Evolutionary conservation across 2,329 filamentous ascomycete genomes (phyloP), one percentile per base, ranked within the genome.

Genomic region (Lizonia empirigonia): DNA sequence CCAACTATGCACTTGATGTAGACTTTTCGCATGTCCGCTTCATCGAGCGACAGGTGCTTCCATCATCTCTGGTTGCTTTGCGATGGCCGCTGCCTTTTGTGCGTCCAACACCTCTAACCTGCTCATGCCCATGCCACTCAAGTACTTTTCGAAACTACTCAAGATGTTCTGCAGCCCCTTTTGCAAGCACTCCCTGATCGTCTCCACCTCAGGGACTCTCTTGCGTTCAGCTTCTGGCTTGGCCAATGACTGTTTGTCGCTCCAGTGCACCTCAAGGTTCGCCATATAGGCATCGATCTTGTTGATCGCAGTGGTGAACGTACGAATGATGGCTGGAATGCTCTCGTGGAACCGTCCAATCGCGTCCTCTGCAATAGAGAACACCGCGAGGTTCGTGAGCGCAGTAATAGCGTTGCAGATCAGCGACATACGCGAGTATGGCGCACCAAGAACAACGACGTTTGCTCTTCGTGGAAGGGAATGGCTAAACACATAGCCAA

Each of bases 341-440:
- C 94, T 89, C 34, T 85, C 81, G 59, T 95, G 88, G n/a, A 95
- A 93, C 61, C 90, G 89, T 12, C 93, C 93, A 67, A 86, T 94
- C 37, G 82, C 82, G 69, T 97, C 93, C 72, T 97, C 92, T 3
- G 78, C 77, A 45, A 97, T 75, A 71, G 89, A 93, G 55, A 83
- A 82, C 4, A 90, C 82, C 0, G 89, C 83, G 22, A 97, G 79
- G 40, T 82, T 80, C 10, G 84, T 85, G 30, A 94, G 76, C 0
- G 87, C 83, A 52, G 85, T 84, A n/a, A 86, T 80, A 1, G 90
- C 88, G 67, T 74, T 72, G 49, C 64, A 65, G 30, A 74, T 66
- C 8, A 64, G 56, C 7, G 61, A 63, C 19, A 68, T 55, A 65
- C 89, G 85, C 3, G 87, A 88, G 64, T 88, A 85, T 0, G 91